These are phyloP conservation scores for Diaporthe capsici DNA, from an alignment of 2,329 filamentous ascomycete species.

Conservation along the genomic window DNA sequence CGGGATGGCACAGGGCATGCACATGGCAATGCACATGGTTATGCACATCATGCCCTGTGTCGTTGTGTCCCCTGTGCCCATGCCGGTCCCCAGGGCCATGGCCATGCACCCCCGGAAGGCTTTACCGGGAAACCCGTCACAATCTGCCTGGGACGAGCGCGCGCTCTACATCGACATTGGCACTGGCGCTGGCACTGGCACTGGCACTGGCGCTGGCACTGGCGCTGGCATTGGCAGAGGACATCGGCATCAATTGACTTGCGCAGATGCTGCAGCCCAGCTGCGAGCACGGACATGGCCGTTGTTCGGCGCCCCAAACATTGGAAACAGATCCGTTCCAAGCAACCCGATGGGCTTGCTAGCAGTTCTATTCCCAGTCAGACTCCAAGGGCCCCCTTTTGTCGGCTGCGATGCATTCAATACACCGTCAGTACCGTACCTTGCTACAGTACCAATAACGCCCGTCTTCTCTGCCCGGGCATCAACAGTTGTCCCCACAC, in stretches of 20 bases:
- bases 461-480: slow-evolving; percentile 30
- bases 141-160: slow-evolving; percentile 30
- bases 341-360: background rate
- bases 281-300: slow-evolving; percentile 30
- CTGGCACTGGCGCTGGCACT: background rate
- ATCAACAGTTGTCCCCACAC: slow-evolving; percentile 25
- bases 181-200: background rate
- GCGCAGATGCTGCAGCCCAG: slow-evolving; percentile 32
- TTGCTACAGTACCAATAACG: slow-evolving; percentile 14
- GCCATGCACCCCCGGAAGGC: slow-evolving; percentile 23
- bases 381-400: slow-evolving; percentile 19
- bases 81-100: slow-evolving; percentile 17
- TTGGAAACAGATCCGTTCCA: slow-evolving; percentile 30
- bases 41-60: slow-evolving; percentile 32
- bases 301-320: slow-evolving; percentile 27
- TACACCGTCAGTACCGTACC: slow-evolving; percentile 4
- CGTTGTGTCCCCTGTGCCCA: slow-evolving; percentile 21
- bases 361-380: slow-evolving; percentile 10
- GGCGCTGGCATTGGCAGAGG: slow-evolving; percentile 14
- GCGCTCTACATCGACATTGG: slow-evolving; percentile 25
- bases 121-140: slow-evolving; percentile 23
- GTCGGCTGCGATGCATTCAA: slow-evolving; percentile 16
- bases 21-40: slow-evolving; percentile 31
- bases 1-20: slow-evolving; percentile 27
- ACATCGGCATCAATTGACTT: slow-evolving; percentile 23